These are phyloP conservation scores for Nitzschia sp. DNA, from an alignment of 108 stramenopile species.

Conservation along the genomic window DNA sequence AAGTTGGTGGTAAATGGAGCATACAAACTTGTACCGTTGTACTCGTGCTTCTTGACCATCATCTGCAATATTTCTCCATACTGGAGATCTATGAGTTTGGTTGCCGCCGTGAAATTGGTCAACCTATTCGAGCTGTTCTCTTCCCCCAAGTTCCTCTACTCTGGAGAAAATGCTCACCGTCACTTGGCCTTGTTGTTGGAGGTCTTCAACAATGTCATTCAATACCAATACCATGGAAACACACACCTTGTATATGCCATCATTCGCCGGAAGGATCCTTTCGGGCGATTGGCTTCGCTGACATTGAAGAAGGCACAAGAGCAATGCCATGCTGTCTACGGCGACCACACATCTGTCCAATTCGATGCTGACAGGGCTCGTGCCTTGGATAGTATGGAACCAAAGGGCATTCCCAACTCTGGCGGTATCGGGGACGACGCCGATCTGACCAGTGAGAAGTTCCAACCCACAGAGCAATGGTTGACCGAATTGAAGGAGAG, in stretches of 20 bases:
- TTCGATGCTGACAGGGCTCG: constrained; percentile 63
- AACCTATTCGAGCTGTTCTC: constrained; percentile 94
- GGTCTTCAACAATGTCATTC: constrained; percentile 97
- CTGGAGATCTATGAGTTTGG: constrained; percentile 81
- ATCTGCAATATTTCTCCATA: constrained; percentile 96
- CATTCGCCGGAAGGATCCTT: constrained; percentile 82
- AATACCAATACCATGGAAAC: constrained; percentile 98
- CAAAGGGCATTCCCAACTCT: constrained; percentile 58
- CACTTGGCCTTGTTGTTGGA: constrained; percentile 91
- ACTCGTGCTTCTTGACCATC: constrained; percentile 95
- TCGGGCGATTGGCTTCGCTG: constrained; percentile 75
- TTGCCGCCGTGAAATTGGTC: constrained; percentile 91
- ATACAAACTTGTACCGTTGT: constrained; percentile 81
- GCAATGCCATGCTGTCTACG: constrained; percentile 80
- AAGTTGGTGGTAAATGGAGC: constrained; percentile 94
- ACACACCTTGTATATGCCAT: constrained; percentile 96
- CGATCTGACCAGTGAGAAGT: constrained; percentile 36
- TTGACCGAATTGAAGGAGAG: constrained; percentile 80
- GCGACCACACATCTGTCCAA: constrained; percentile 50
- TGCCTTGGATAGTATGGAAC: constrained; percentile 49
- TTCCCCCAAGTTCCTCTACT: constrained; percentile 86
- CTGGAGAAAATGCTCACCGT: constrained; percentile 83
- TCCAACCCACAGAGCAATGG: constrained; percentile 86
- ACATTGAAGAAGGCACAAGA: constrained; percentile 70
- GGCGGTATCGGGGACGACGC: constrained; percentile 12